Percentiles rank a stretch among this genome's conserved stretches.
Evolutionary conservation across 1,284 basidiomycete genomes (phyloP).

Genomic region (Xerocomus nothofagi): DNA sequence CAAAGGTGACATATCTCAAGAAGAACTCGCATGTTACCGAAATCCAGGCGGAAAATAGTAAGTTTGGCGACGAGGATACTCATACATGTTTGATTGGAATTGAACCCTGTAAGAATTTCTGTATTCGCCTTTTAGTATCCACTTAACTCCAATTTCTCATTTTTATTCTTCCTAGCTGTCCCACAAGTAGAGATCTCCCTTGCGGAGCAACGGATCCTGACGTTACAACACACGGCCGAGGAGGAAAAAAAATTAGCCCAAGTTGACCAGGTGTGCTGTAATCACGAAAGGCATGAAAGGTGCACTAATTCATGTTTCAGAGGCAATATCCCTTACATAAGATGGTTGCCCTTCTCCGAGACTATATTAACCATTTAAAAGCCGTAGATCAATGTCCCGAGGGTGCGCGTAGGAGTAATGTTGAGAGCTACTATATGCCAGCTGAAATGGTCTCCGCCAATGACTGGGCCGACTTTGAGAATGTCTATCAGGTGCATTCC

Average conservation of each 20-base stretch:
- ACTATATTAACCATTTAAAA: slow-evolving; percentile 60
- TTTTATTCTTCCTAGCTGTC: slow-evolving; percentile 47
- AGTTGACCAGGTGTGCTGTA: slow-evolving; percentile 18
- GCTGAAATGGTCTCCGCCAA: slow-evolving; percentile 62
- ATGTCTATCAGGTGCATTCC: slow-evolving; percentile 89
- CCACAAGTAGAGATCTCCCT: slow-evolving; percentile 70
- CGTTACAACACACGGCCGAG: slow-evolving; percentile 42
- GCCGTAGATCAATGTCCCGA: slow-evolving; percentile 44
- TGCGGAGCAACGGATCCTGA: slow-evolving; percentile 54
- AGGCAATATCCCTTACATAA: slow-evolving; percentile 40
- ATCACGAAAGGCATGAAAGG: neutral
- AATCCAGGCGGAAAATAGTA: slow-evolving; percentile 52
- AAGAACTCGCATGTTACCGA: slow-evolving; percentile 48
- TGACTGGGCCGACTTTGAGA: slow-evolving; percentile 85
- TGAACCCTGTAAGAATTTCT: slow-evolving; percentile 58
- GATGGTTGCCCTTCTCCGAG: slow-evolving; percentile 59
- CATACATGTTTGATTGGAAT: slow-evolving; percentile 85
- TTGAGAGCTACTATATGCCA: slow-evolving; percentile 60
- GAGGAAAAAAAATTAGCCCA: slow-evolving; percentile 16
- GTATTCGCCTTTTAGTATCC: slow-evolving; percentile 6
- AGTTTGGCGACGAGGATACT: slow-evolving; percentile 87
- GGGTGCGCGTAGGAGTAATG: slow-evolving; percentile 31
- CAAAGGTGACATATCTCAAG: slow-evolving; percentile 84
- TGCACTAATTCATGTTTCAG: slow-evolving; percentile 18
- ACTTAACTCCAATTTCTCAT: neutral